Evolutionary conservation across 306 rosid genomes (phyloP).

Genomic region (Inga oerstediana): DNA sequence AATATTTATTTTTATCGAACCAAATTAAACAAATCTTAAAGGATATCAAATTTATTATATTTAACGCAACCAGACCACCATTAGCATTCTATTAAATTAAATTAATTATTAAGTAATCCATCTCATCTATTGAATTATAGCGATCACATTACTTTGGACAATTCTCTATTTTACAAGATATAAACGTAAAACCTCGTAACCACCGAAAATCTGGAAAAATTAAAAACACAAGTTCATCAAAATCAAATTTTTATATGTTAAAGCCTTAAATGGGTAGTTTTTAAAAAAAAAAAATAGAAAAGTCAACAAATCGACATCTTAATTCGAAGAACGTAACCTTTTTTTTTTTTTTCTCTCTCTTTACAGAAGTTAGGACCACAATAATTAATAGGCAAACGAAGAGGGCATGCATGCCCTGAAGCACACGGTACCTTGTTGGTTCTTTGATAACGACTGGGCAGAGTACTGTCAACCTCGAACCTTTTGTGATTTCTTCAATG

Average conservation of each 20-base stretch:
- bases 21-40: too few relatives aligned
- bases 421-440: constrained; percentile 7
- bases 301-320: background rate
- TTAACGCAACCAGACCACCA: background rate
- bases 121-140: background rate
- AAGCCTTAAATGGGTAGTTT: background rate
- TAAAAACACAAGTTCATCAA: background rate
- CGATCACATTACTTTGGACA: too few relatives aligned
- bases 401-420: background rate
- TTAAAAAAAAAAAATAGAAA: background rate
- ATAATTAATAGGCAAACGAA: background rate
- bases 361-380: background rate
- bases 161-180: background rate
- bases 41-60: background rate
- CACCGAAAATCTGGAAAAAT: background rate
- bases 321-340: background rate
- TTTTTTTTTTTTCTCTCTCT: background rate
- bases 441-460: background rate
- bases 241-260: background rate
- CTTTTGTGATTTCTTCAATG: background rate
- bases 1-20: too few relatives aligned
- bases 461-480: background rate
- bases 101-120: background rate
- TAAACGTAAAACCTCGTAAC: background rate
- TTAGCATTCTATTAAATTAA: background rate